Conservation (phyloP, 1,284 basidiomycete species). For the Exsudoporus floridanus region DNA sequence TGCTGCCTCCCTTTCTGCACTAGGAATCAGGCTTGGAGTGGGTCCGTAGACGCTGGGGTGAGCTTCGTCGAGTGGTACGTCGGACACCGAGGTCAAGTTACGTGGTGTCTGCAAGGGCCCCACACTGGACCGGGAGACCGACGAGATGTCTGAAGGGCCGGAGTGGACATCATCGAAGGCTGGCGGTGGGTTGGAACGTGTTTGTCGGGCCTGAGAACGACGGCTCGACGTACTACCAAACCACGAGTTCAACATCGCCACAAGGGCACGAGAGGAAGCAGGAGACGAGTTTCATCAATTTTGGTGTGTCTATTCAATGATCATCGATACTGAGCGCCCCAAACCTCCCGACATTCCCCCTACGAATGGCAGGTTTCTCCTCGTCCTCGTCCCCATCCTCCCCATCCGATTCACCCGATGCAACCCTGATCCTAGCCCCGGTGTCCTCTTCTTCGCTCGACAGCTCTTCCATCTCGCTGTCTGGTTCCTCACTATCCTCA, state of each 20-base stretch:
- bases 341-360: slow-evolving; percentile 24
- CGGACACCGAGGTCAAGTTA: slow-evolving; percentile 22
- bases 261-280: background rate
- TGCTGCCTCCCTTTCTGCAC: slow-evolving; percentile 14
- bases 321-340: slow-evolving; percentile 37
- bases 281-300: slow-evolving; percentile 11
- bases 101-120: slow-evolving; percentile 12
- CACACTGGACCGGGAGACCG: slow-evolving; percentile 19
- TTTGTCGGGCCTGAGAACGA: slow-evolving; percentile 15
- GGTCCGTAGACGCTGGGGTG: slow-evolving; percentile 23
- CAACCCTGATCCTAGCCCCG: background rate
- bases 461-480: slow-evolving; percentile 18
- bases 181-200: background rate
- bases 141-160: slow-evolving; percentile 16
- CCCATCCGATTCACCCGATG: slow-evolving; percentile 3
- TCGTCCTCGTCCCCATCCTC: slow-evolving; percentile 24
- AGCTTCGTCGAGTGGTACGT: slow-evolving; percentile 24
- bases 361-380: background rate
- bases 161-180: slow-evolving; percentile 6
- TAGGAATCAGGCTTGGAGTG: slow-evolving; percentile 23
- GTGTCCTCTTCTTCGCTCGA: slow-evolving; percentile 12
- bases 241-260: slow-evolving; percentile 31
- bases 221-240: slow-evolving; percentile 29
- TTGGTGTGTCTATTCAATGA: slow-evolving; percentile 2
- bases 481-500: slow-evolving; percentile 32